These are phyloP conservation scores for Botrytis byssoidea DNA, from an alignment of 2,329 filamentous ascomycete species.

Conservation along the genomic window DNA sequence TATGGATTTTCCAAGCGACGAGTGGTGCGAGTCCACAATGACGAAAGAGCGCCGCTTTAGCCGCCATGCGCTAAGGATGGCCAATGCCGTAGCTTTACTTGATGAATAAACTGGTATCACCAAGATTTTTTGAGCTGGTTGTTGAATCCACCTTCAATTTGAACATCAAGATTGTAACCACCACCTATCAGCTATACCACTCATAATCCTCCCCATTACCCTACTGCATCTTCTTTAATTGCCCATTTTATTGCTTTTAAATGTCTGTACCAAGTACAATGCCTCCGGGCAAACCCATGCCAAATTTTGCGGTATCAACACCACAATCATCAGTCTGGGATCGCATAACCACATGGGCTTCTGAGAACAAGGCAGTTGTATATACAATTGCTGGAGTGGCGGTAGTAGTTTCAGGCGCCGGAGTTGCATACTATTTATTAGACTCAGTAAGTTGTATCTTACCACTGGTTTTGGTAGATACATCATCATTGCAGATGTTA, in stretches of 20 bases:
- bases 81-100: constrained; percentile 28
- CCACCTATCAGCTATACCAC: constrained; percentile 26
- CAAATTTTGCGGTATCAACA: constrained; percentile 38
- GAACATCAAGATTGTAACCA: constrained; percentile 23
- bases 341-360: constrained; percentile 84
- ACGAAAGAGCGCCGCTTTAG: constrained; percentile 22
- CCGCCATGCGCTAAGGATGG: background rate
- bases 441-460: constrained; percentile 50
- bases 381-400: constrained; percentile 96
- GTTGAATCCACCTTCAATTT: constrained; percentile 19
- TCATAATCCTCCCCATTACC: constrained; percentile 26
- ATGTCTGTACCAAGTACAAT: constrained; percentile 36
- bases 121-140: constrained; percentile 23
- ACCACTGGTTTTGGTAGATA: constrained; percentile 5
- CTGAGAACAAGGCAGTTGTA: constrained; percentile 91
- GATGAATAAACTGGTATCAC: constrained; percentile 23
- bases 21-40: constrained; percentile 9
- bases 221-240: constrained; percentile 31
- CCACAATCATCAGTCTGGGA: constrained; percentile 60
- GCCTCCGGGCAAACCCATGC: constrained; percentile 31
- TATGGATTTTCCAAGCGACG: background rate
- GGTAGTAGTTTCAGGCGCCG: constrained; percentile 85
- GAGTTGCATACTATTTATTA: constrained; percentile 86
- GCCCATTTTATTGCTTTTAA: constrained; percentile 25
- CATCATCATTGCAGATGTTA: constrained; percentile 23